Percentiles rank a stretch among this genome's conserved stretches.
Evolutionary conservation across 495 filamentous ascomycete species (phyloP).

Genomic region (Aeminium ludgeri): DNA sequence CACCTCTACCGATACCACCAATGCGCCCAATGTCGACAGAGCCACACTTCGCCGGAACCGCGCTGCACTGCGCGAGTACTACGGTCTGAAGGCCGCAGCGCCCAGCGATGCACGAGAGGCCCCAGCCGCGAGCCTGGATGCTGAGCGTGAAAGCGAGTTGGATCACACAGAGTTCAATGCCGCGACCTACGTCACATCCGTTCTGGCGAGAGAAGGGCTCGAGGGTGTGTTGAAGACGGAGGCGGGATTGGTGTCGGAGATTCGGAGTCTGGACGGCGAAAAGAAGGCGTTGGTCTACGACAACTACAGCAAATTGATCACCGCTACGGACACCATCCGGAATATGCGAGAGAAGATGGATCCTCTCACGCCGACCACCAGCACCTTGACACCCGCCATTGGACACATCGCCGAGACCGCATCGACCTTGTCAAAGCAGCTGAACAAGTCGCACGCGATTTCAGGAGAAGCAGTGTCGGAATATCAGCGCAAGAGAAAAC

Average conservation of each 20-base stretch:
- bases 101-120: constrained; percentile 17
- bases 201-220: constrained; percentile 47
- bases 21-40: constrained; percentile 25
- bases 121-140: constrained; percentile 15
- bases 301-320: constrained; percentile 91
- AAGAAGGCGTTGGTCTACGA: constrained; percentile 95
- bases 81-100: constrained; percentile 52
- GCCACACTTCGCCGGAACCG: constrained; percentile 44
- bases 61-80: constrained; percentile 82
- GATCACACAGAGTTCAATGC: constrained; percentile 42
- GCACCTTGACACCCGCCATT: constrained; percentile 60
- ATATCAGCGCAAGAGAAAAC: constrained; percentile 21
- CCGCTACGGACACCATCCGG: constrained; percentile 85
- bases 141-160: constrained; percentile 32
- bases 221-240: constrained; percentile 48
- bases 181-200: constrained; percentile 40
- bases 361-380: constrained; percentile 49
- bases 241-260: constrained; percentile 51
- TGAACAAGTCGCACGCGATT: constrained; percentile 22
- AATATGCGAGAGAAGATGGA: constrained; percentile 67
- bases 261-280: constrained; percentile 80
- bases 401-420: constrained; percentile 68
- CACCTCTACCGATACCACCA: constrained; percentile 48
- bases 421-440: constrained; percentile 35
- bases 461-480: constrained; percentile 6